Base-by-base conservation (phyloP, 208 protist species). In the Porcisia deanei region DNA sequence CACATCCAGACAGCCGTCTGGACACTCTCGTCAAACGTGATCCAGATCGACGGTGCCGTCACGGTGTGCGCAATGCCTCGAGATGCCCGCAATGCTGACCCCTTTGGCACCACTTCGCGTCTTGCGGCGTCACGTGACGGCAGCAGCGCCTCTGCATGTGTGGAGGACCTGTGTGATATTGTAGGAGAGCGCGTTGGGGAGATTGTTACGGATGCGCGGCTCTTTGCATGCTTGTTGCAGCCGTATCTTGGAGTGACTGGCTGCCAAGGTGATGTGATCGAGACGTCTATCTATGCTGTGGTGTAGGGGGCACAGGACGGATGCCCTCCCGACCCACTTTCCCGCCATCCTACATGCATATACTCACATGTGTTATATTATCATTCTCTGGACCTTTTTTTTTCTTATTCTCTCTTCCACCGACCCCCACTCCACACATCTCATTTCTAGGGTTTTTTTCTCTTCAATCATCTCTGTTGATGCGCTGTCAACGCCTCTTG, bases 11-110 rank as follows among this genome's bases (percentile, higher is more conserved):
- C 71, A 14, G 82, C 79, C 0, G 80, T 85, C 63, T 86, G 82
- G 82, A 79, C 76, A 8, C 74, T 85, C 3, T 75, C 67, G 0
- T 57, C 75, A 37, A 45, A 81, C 12, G 54, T 83, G 45, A 65
- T 88, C 9, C 85, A 88, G 73, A 74, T 88, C 30, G 85, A 86
- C 41, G 85, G 81, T 16, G 85, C 79, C 5, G 78, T 88, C 20
- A 64, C 81, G 2, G 76, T 84, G 22, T 58, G 65, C 12, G 74
- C 73, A 9, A 55, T 73, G 73, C 69, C 69, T 2, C 59, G 63
- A 0, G 76, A 63, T 67, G 41, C 5, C 41, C 9, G 9, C 22
- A 67, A 67, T 52, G 18, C 39, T 43, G 1, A 34, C 7, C 39
- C 41, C 5, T 20, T 52, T 7, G 10, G 39, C 47, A 12, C 5